Conservation (phyloP, 106 monocot species). For the Allium sativum region DNA sequence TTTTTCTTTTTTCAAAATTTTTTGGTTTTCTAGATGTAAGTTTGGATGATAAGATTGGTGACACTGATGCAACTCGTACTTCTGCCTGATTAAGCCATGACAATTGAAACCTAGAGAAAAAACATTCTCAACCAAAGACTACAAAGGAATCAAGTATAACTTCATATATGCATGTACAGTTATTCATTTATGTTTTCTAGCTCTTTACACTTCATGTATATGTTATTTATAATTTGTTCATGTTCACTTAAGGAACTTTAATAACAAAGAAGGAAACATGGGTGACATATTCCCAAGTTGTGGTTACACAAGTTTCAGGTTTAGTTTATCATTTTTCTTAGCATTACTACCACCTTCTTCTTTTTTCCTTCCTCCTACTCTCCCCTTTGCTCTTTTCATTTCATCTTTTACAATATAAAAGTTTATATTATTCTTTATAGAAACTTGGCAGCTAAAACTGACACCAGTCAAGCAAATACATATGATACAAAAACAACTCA, state of each 20-base stretch:
- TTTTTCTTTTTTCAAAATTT: too few species aligned
- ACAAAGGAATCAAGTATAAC: neutral
- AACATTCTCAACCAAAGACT: neutral
- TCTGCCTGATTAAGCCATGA: neutral
- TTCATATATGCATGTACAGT: too few species aligned
- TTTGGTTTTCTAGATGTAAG: neutral
- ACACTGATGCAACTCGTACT: slow-evolving; percentile 10
- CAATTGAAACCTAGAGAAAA: slow-evolving; percentile 1
- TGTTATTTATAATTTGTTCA: too few species aligned
- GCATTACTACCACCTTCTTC: neutral
- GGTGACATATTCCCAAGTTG: neutral
- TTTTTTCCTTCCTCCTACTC: neutral
- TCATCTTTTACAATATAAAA: neutral
- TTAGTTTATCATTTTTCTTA: slow-evolving; percentile 11
- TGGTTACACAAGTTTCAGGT: slow-evolving; percentile 1
- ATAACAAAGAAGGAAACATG: too few species aligned
- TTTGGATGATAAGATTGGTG: slow-evolving; percentile 12
- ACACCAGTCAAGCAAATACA: neutral
- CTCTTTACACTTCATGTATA: too few species aligned
- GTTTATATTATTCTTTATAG: slow-evolving; percentile 20
- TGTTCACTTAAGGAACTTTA: too few species aligned
- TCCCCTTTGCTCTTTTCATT: neutral
- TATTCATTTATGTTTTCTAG: too few species aligned
- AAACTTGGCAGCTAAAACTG: slow-evolving; percentile 1
- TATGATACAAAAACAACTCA: slow-evolving; percentile 6